Percentiles rank a stretch among this genome's conserved stretches.
These are phyloP conservation scores for Cystofilobasidium capitatum DNA, from an alignment of 768 basidiomycete species.

Conservation along the genomic window DNA sequence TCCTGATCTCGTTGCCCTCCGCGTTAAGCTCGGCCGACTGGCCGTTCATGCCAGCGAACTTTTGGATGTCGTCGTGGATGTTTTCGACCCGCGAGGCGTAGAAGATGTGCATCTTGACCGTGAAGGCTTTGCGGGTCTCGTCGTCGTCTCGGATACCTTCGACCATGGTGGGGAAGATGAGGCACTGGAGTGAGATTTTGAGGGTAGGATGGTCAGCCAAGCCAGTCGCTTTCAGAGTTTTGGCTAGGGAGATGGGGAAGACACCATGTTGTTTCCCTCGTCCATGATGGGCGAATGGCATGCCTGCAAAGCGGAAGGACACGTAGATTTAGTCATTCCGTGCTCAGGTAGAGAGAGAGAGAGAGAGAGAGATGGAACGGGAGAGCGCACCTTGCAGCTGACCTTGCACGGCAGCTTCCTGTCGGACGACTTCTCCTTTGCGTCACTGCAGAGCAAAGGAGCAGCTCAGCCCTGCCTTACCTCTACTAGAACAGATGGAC, in stretches of 20 bases:
- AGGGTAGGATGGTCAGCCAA: not conserved
- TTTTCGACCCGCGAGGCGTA: constrained; percentile 5
- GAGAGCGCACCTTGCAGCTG: not conserved
- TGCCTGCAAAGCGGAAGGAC: too few species aligned
- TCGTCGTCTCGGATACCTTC: constrained; percentile 1
- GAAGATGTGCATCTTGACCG: constrained; percentile 6
- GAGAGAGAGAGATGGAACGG: too few species aligned
- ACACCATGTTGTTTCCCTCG: constrained; percentile 6
- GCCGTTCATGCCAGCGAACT: constrained; percentile 2
- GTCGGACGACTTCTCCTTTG: not conserved
- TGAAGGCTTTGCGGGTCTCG: not conserved
- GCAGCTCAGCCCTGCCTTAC: not conserved
- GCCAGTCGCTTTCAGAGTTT: not conserved
- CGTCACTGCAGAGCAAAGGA: not conserved
- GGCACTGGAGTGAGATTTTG: not conserved
- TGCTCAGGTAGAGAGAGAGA: too few species aligned
- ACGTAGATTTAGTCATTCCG: too few species aligned
- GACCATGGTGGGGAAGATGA: constrained; percentile 7
- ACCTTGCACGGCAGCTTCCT: constrained; percentile 13
- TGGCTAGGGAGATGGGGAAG: not conserved
- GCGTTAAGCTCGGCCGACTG: constrained; percentile 2
- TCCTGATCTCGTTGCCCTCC: constrained; percentile 8
- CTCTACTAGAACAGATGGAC: not conserved
- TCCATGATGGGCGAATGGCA: constrained; percentile 11
- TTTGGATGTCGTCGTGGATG: not conserved